phyloP scores from a whole-genome alignment of 345 rosid genomes.

The Kernera saxatilis region DNA sequence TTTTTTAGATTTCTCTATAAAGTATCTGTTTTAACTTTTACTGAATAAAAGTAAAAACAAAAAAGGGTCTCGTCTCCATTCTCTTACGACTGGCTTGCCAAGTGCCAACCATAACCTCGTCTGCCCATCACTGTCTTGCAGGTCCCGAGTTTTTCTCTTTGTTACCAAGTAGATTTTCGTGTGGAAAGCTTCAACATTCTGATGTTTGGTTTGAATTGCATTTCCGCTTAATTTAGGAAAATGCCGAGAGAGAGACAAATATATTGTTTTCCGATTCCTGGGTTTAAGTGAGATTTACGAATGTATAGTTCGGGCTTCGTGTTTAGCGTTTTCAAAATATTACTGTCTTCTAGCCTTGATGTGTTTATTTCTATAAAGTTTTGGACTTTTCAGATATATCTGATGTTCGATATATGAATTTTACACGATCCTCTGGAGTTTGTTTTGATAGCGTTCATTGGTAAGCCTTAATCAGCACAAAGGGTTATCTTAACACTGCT shows the following conservation, averaged over 20 bases:
- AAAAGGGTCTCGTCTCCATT: slow-evolving; percentile 54
- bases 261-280: not conserved
- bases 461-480: not conserved
- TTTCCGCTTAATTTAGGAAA: not conserved
- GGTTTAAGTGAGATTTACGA: not conserved
- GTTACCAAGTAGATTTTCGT: not conserved
- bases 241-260: not conserved
- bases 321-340: not conserved
- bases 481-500: not conserved
- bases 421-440: not conserved
- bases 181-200: not conserved
- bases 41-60: no score
- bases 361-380: not conserved
- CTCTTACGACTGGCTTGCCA: slow-evolving; percentile 91
- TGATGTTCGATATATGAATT: not conserved
- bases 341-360: not conserved
- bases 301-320: slow-evolving; percentile 11
- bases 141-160: slow-evolving; percentile 28
- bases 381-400: not conserved
- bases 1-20: no score
- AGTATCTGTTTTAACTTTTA: no score
- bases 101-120: slow-evolving; percentile 90
- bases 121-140: slow-evolving; percentile 95
- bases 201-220: not conserved
- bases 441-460: not conserved